These are phyloP conservation scores for Pseudocercospora musae DNA, from an alignment of 2,329 filamentous ascomycete genomes.

Conservation along the genomic window DNA sequence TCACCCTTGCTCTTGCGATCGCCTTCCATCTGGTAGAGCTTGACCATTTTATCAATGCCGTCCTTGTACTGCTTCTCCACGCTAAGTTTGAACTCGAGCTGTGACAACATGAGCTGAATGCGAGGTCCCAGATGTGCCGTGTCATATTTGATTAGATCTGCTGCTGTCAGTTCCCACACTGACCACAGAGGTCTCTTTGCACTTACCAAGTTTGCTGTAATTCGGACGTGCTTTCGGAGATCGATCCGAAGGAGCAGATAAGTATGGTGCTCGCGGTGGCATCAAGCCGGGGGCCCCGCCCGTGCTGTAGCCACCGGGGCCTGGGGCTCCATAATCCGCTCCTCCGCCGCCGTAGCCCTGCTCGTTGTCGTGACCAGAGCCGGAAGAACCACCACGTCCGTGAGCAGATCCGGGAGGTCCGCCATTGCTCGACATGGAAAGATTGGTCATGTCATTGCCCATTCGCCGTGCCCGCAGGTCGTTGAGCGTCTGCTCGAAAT, in stretches of 20 bases:
- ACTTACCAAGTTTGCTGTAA: slow-evolving; percentile 90
- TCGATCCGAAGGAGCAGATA: slow-evolving; percentile 63
- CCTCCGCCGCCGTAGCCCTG: slow-evolving; percentile 50
- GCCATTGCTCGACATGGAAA: slow-evolving; percentile 57
- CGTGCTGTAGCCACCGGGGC: slow-evolving; percentile 54
- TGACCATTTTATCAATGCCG: slow-evolving; percentile 98
- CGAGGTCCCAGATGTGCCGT: slow-evolving; percentile 91
- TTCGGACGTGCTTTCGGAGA: slow-evolving; percentile 77
- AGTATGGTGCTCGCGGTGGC: slow-evolving; percentile 77
- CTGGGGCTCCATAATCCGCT: slow-evolving; percentile 60
- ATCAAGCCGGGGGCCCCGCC: slow-evolving; percentile 69
- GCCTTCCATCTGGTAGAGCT: slow-evolving; percentile 94
- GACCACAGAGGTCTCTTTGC: background rate
- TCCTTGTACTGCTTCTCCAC: slow-evolving; percentile 99
- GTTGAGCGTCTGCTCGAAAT: slow-evolving; percentile 87
- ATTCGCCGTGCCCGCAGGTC: slow-evolving; percentile 82
- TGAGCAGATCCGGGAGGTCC: slow-evolving; percentile 36
- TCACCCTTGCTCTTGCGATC: slow-evolving; percentile 94
- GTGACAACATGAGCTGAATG: slow-evolving; percentile 98
- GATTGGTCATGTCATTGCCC: slow-evolving; percentile 62
- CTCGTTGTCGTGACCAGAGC: slow-evolving; percentile 52
- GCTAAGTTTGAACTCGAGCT: slow-evolving; percentile 97
- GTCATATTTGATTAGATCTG: slow-evolving; percentile 98
- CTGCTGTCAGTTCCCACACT: slow-evolving; percentile 16
- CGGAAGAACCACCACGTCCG: slow-evolving; percentile 33